phyloP scores from a whole-genome alignment of 2,329 filamentous ascomycete species.

The Aspergillus fijiensis region DNA sequence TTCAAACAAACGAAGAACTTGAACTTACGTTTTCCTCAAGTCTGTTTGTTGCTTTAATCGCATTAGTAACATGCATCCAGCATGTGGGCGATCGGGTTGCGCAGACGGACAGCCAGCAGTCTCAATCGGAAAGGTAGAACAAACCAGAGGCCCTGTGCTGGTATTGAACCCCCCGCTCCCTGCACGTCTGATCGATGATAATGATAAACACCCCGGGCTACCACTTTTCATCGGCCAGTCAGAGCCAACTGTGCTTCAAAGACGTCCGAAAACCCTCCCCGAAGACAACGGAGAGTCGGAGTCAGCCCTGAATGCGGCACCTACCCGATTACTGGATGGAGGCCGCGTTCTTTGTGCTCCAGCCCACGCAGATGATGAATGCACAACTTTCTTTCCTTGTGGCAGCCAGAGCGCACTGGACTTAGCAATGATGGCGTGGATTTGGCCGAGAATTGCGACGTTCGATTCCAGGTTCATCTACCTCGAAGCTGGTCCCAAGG shows the following conservation, averaged over 20 bases:
- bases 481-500: not conserved
- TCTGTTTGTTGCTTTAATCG: not conserved
- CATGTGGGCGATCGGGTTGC: conserved; percentile 19
- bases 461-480: not conserved
- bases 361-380: not conserved
- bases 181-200: conserved; percentile 10
- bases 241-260: not conserved
- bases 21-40: not conserved
- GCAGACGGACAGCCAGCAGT: conserved; percentile 15
- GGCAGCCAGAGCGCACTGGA: not conserved
- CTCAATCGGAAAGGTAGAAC: conserved; percentile 10
- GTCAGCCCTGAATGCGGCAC: not conserved
- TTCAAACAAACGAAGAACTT: not conserved
- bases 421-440: not conserved
- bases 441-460: not conserved
- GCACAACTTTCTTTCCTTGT: not conserved
- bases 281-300: conserved; percentile 6
- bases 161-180: conserved; percentile 2
- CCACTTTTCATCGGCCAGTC: not conserved
- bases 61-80: conserved; percentile 6
- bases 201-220: not conserved
- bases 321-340: not conserved
- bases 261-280: not conserved
- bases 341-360: not conserved
- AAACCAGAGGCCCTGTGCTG: not conserved